These are phyloP conservation scores for Talaromyces ruber DNA, from an alignment of 495 filamentous ascomycete species.

Conservation along the genomic window DNA sequence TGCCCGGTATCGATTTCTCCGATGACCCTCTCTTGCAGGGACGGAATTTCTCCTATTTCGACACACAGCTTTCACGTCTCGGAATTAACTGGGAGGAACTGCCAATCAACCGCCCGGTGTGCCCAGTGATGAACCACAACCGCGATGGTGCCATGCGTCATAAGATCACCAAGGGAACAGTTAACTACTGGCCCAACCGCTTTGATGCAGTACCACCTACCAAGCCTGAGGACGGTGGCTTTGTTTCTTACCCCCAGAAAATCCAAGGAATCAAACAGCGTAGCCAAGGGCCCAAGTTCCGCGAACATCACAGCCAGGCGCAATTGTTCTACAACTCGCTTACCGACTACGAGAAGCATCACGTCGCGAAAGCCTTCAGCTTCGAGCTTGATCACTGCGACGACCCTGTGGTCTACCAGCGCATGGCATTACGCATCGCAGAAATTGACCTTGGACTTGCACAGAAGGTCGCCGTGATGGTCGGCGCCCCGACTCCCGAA, in stretches of 20 bases:
- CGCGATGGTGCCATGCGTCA: conserved; percentile 60
- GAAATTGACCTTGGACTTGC: conserved; percentile 70
- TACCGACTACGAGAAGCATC: conserved; percentile 57
- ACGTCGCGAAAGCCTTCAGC: conserved; percentile 59
- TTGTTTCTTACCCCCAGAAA: conserved; percentile 52
- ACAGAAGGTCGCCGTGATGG: conserved; percentile 56
- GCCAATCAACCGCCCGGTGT: conserved; percentile 71
- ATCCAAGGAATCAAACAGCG: conserved; percentile 62
- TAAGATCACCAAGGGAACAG: conserved; percentile 48
- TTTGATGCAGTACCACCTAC: conserved; percentile 52
- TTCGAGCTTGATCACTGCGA: conserved; percentile 92
- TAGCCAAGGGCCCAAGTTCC: conserved; percentile 66
- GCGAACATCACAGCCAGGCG: conserved; percentile 60
- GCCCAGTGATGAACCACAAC: conserved; percentile 75
- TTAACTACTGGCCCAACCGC: conserved; percentile 81
- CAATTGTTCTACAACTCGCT: conserved; percentile 76
- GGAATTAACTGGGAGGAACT: conserved; percentile 82
- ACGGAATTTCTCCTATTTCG: conserved; percentile 80
- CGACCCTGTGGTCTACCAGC: conserved; percentile 69
- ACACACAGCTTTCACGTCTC: conserved; percentile 76
- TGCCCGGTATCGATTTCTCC: conserved; percentile 82
- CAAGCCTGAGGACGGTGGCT: conserved; percentile 45
- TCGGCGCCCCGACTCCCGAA: conserved; percentile 54
- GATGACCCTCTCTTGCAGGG: conserved; percentile 78
- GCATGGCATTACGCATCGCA: conserved; percentile 59